Conservation (phyloP, 2,329 filamentous ascomycete genomes). For the Fusarium sp. region DNA sequence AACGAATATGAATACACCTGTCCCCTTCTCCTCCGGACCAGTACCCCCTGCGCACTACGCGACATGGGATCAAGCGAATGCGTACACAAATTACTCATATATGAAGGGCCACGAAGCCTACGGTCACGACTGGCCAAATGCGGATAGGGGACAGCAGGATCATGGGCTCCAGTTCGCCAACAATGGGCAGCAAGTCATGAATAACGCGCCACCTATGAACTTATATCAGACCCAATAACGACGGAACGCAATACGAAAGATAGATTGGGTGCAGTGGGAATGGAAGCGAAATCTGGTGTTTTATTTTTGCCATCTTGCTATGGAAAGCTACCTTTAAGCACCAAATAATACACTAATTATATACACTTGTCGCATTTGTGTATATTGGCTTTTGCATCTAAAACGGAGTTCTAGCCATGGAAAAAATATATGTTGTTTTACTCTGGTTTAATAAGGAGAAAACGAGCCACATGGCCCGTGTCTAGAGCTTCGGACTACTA, state of each 20-base stretch:
- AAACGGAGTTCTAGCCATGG: neutral
- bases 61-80: conserved; percentile 60
- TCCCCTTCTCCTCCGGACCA: conserved; percentile 55
- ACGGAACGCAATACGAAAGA: neutral
- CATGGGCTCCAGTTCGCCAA: conserved; percentile 23
- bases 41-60: conserved; percentile 55
- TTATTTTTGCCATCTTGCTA: neutral
- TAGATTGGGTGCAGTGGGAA: neutral
- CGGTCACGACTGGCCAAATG: conserved; percentile 53
- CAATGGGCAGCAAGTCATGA: conserved; percentile 26
- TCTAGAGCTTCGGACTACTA: neutral
- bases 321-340: neutral
- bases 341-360: conserved; percentile 15
- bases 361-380: neutral
- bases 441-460: neutral
- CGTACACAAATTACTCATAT: conserved; percentile 50
- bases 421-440: neutral
- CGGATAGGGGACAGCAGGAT: conserved; percentile 20
- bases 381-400: neutral
- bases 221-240: conserved; percentile 34
- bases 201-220: conserved; percentile 13
- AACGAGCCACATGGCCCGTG: neutral
- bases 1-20: conserved; percentile 47
- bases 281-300: neutral
- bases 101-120: conserved; percentile 55